Percentiles rank a stretch among this genome's conserved stretches.
phyloP scores from a whole-genome alignment of 352 stramenopile species.

The Saprolegnia parasitica region DNA sequence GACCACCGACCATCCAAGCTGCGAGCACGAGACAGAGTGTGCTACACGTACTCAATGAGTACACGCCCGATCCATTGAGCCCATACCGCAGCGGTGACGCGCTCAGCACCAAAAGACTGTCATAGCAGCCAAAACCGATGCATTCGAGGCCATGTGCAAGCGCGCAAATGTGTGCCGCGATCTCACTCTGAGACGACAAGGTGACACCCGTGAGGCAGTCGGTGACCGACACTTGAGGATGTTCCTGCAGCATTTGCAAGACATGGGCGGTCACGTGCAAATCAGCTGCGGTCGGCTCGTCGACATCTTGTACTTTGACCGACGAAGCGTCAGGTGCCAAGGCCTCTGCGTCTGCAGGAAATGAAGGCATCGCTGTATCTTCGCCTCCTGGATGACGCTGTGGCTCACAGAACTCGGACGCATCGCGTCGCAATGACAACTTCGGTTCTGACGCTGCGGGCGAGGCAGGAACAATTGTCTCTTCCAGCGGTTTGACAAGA shows the following conservation, averaged over 20 bases:
- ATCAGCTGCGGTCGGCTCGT: background rate
- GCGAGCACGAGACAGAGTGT: conserved; percentile 16
- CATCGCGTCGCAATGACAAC: too few relatives aligned
- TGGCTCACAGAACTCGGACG: too few relatives aligned
- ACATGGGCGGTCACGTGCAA: background rate
- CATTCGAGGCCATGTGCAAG: conserved; percentile 7
- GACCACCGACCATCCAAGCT: conserved; percentile 18
- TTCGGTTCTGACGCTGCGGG: too few relatives aligned
- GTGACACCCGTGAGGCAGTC: conserved; percentile 12
- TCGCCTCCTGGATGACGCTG: too few relatives aligned
- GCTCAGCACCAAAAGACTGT: conserved; percentile 12
- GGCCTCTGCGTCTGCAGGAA: too few relatives aligned
- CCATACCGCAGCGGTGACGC: conserved; percentile 7
- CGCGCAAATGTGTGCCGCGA: background rate
- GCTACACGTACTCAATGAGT: conserved; percentile 1
- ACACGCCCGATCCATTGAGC: background rate
- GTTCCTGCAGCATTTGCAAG: background rate
- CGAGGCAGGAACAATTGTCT: too few relatives aligned
- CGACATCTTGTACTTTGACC: background rate
- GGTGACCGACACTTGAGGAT: background rate
- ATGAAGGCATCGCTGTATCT: too few relatives aligned
- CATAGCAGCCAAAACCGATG: background rate
- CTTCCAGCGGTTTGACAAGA: too few relatives aligned
- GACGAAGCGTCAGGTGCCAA: too few relatives aligned
- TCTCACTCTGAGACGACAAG: background rate